Percentiles rank a stretch among this genome's conserved stretches.
These are phyloP conservation scores for Wickerhamia fluorescens DNA, from an alignment of 805 yeast species.

Conservation along the genomic window DNA sequence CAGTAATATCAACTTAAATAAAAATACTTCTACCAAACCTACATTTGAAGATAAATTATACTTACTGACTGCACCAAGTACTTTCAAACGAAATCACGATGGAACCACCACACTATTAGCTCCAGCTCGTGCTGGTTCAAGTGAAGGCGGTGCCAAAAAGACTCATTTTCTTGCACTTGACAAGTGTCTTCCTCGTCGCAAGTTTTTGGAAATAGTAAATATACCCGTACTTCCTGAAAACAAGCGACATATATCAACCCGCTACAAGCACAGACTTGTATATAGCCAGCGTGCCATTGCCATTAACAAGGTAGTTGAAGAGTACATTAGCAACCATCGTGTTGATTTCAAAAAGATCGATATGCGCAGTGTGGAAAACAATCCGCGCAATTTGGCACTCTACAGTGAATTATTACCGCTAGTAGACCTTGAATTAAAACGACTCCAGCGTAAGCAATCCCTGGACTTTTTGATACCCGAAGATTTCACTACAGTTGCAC, in stretches of 20 bases:
- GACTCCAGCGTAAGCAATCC: conserved; percentile 5
- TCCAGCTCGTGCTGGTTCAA: too few species aligned
- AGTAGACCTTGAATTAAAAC: conserved; percentile 13
- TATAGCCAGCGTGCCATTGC: conserved; percentile 28
- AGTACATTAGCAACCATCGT: conserved; percentile 9
- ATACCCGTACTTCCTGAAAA: conserved; percentile 24
- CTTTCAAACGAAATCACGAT: too few species aligned
- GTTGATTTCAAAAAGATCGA: conserved; percentile 9
- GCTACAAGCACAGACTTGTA: conserved; percentile 9
- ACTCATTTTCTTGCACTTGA: conserved; percentile 85
- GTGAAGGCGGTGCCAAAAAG: too few species aligned
- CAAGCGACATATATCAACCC: conserved; percentile 9
- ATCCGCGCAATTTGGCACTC: conserved; percentile 8
- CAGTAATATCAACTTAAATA: too few species aligned
- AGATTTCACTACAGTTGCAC: conserved; percentile 9
- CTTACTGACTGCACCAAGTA: too few species aligned
- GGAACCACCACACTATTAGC: too few species aligned
- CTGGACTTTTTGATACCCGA: conserved; percentile 8
- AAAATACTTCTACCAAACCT: too few species aligned
- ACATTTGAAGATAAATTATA: too few species aligned
- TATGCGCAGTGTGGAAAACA: conserved; percentile 7
- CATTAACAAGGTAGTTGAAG: conserved; percentile 29
- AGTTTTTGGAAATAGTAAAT: conserved; percentile 47
- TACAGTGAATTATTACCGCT: conserved; percentile 13
- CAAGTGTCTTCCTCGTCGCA: conserved; percentile 66